phyloP scores from a whole-genome alignment of 1,284 basidiomycete genomes.

The Phlebopus sp. region DNA sequence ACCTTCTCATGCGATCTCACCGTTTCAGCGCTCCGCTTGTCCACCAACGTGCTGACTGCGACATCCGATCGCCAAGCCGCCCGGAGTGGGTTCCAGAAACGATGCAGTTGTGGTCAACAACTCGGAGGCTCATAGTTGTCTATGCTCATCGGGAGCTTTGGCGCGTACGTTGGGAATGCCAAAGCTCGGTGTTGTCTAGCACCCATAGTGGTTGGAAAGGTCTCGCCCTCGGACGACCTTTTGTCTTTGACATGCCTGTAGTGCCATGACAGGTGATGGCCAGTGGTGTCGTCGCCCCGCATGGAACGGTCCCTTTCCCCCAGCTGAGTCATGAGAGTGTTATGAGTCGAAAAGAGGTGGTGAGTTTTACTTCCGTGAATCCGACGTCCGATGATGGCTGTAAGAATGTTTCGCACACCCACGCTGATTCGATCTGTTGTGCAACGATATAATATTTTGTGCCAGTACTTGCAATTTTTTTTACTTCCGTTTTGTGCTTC shows the following conservation, averaged over 20 bases:
- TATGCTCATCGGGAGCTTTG: too few species aligned
- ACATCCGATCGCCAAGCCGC: neutral
- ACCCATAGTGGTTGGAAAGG: too few species aligned
- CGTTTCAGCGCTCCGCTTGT: neutral
- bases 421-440: constrained; percentile 1
- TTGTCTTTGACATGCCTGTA: too few species aligned
- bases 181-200: too few species aligned
- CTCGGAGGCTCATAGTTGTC: neutral
- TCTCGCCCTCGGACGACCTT: too few species aligned
- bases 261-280: too few species aligned
- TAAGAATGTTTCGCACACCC: constrained; percentile 2
- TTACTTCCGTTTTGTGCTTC: neutral
- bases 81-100: neutral
- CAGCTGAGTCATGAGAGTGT: too few species aligned
- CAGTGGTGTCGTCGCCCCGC: too few species aligned
- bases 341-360: neutral
- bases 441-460: too few species aligned
- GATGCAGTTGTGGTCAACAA: neutral
- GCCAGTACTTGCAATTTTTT: neutral
- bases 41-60: neutral
- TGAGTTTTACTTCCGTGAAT: neutral
- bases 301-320: neutral
- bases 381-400: neutral
- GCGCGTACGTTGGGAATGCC: too few species aligned
- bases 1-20: neutral